A percentile compares a stretch with the other conserved stretches of the same genome.
phyloP scores from a whole-genome alignment of 768 basidiomycete genomes.

The Grammothele lineata region DNA sequence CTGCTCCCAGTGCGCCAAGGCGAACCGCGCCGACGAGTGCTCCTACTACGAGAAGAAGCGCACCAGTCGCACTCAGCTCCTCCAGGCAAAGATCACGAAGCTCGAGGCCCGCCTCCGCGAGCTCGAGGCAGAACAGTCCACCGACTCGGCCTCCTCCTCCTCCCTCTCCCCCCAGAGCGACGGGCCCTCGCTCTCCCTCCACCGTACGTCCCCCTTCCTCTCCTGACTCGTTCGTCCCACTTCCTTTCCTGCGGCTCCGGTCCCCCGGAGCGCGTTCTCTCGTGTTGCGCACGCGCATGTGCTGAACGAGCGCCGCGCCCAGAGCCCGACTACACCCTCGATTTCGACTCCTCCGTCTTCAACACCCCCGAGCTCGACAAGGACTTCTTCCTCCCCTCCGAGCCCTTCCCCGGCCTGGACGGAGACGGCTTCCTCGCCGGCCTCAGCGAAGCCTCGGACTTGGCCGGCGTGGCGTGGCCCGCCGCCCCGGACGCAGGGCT shows the following conservation, averaged over 20 bases:
- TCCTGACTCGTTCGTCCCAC: background rate
- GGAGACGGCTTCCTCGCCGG: background rate
- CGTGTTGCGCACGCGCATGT: too few species aligned
- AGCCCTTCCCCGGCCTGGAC: background rate
- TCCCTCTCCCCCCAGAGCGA: slow-evolving; percentile 5
- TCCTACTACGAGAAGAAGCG: slow-evolving; percentile 57
- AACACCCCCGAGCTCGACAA: slow-evolving; percentile 6
- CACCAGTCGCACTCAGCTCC: slow-evolving; percentile 54
- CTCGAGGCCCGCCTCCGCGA: slow-evolving; percentile 52
- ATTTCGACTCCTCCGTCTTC: slow-evolving; percentile 6
- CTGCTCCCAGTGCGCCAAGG: slow-evolving; percentile 52
- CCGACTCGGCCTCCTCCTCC: slow-evolving; percentile 16
- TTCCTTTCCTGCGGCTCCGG: background rate
- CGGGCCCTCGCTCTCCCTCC: slow-evolving; percentile 11
- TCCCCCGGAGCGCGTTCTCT: too few species aligned
- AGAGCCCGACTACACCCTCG: background rate
- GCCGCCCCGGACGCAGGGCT: slow-evolving; percentile 3
- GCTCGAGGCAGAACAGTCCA: slow-evolving; percentile 39
- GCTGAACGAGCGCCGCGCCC: too few species aligned
- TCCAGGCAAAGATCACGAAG: slow-evolving; percentile 51
- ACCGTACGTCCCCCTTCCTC: slow-evolving; percentile 1
- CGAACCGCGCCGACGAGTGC: slow-evolving; percentile 48
- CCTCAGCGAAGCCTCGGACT: background rate
- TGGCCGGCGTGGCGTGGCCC: background rate
- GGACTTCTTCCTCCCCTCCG: slow-evolving; percentile 2